Conservation (phyloP, 495 filamentous ascomycete genomes). For the Talaromyces proteolyticus region DNA sequence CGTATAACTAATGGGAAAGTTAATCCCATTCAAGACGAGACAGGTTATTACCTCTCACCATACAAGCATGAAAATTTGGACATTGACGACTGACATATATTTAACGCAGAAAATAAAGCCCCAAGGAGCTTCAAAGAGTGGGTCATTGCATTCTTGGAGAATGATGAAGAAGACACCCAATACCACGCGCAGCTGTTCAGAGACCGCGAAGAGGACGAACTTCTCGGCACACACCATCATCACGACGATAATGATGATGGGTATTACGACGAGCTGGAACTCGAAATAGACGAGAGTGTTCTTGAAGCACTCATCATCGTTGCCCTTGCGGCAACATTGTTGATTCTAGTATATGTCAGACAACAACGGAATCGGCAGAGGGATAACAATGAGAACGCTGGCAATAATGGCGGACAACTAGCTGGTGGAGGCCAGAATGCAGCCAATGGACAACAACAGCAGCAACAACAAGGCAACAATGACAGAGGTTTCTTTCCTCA, state of each 20-base stretch:
- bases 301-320: conserved; percentile 84
- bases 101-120: conserved; percentile 50
- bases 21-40: conserved; percentile 85
- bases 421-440: conserved; percentile 11
- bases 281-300: conserved; percentile 65
- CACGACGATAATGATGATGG: conserved; percentile 49
- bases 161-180: conserved; percentile 48
- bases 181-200: conserved; percentile 49
- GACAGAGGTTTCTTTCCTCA: conserved; percentile 67
- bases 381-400: conserved; percentile 32
- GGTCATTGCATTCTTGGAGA: conserved; percentile 75
- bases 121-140: conserved; percentile 75
- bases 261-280: conserved; percentile 56
- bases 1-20: conserved; percentile 81
- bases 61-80: not conserved
- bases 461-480: conserved; percentile 17
- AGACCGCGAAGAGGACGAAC: conserved; percentile 47
- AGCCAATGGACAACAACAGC: conserved; percentile 2
- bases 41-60: conserved; percentile 50
- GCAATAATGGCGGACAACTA: conserved; percentile 15
- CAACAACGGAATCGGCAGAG: conserved; percentile 59
- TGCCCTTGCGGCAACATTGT: conserved; percentile 64
- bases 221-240: conserved; percentile 44
- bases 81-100: conserved; percentile 3
- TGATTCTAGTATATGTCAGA: conserved; percentile 76